Conservation (phyloP, 345 rosid species). For the Salix udensis region DNA sequence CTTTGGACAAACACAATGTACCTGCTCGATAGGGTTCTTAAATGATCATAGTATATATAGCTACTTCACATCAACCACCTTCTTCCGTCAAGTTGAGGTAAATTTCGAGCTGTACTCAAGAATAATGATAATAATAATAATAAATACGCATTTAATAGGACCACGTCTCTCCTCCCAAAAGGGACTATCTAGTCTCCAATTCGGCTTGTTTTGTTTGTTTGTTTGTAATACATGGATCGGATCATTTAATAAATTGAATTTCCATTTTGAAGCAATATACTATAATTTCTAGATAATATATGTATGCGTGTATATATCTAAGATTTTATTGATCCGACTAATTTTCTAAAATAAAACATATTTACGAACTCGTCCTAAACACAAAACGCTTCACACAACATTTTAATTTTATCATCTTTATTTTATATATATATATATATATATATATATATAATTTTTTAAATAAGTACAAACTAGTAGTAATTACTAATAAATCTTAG, state of each 20-base stretch:
- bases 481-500: too few relatives aligned
- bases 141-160: not conserved
- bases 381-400: too few relatives aligned
- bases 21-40: too few relatives aligned
- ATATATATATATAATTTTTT: too few relatives aligned
- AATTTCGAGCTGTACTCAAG: not conserved
- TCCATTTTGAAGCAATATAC: not conserved
- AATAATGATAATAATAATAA: not conserved
- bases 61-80: not conserved
- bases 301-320: not conserved
- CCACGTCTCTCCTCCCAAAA: not conserved
- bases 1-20: not conserved
- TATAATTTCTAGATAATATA: not conserved
- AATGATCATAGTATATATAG: not conserved
- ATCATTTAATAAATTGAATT: not conserved
- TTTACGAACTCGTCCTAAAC: not conserved
- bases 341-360: not conserved
- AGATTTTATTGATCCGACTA: not conserved
- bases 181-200: not conserved
- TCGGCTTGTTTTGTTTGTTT: not conserved
- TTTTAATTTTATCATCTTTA: too few relatives aligned
- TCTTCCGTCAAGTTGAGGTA: not conserved
- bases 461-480: too few relatives aligned
- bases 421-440: too few relatives aligned
- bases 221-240: not conserved